A percentile compares a stretch with the other conserved stretches of the same genome.
Conservation (phyloP, 371 early-diverging fungal genomes). For the Mortierella sp. region DNA sequence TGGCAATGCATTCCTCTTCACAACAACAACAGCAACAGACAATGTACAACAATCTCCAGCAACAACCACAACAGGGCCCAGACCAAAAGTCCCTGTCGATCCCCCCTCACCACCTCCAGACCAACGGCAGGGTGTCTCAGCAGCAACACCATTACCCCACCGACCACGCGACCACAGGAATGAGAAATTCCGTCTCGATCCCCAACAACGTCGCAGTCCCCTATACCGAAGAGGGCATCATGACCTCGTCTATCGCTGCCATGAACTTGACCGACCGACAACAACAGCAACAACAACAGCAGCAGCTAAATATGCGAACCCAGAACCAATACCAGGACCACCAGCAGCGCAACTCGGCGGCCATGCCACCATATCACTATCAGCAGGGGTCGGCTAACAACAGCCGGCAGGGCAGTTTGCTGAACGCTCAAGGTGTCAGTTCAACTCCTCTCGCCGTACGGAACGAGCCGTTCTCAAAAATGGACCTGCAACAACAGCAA, state of each 20-base stretch:
- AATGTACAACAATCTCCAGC: constrained; percentile 17
- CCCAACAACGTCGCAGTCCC: constrained; percentile 11
- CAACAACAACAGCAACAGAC: constrained; percentile 24
- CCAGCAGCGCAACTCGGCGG: not conserved
- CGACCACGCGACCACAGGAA: constrained; percentile 17
- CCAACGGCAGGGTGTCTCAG: constrained; percentile 2
- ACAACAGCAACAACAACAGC: constrained; percentile 19
- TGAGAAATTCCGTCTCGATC: constrained; percentile 12
- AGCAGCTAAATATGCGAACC: not conserved
- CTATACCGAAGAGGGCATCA: constrained; percentile 14
- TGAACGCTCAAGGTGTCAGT: not conserved
- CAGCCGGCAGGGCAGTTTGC: not conserved
- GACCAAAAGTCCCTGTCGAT: not conserved
- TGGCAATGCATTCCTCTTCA: not conserved
- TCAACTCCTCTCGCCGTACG: not conserved
- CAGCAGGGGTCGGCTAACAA: not conserved
- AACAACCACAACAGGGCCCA: constrained; percentile 18
- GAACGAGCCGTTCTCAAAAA: not conserved
- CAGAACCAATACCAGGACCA: not conserved
- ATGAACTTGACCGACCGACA: constrained; percentile 22
- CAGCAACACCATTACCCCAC: constrained; percentile 9
- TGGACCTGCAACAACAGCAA: not conserved
- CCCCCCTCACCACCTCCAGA: constrained; percentile 2
- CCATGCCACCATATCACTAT: not conserved
- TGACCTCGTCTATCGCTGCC: constrained; percentile 30